These are phyloP conservation scores for Colletotrichum sp. DNA, from an alignment of 2,329 filamentous ascomycete species.

Conservation along the genomic window DNA sequence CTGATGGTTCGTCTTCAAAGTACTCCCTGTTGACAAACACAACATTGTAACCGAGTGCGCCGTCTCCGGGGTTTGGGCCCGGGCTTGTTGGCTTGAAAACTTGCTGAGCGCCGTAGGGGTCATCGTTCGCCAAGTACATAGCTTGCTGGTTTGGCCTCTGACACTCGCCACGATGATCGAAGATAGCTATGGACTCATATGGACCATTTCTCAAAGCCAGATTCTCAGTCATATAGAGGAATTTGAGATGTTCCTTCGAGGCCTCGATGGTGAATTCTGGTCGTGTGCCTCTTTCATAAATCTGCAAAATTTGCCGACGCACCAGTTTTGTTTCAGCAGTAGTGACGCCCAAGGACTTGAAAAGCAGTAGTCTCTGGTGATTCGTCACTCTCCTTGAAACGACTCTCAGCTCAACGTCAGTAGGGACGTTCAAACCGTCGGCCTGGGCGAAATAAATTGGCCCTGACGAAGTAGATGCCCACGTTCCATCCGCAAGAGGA, in stretches of 20 bases:
- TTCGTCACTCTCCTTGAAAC: background rate
- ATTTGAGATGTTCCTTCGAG: background rate
- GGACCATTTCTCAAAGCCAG: fast-evolving
- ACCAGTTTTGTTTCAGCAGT: background rate
- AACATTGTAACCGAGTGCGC: background rate
- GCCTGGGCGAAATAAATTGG: background rate
- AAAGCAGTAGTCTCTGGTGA: background rate
- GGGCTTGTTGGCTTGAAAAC: background rate
- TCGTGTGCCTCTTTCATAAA: fast-evolving
- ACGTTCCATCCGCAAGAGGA: background rate
- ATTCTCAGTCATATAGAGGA: background rate
- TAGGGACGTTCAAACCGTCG: background rate
- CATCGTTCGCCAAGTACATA: background rate
- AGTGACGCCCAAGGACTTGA: background rate
- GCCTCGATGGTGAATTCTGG: background rate
- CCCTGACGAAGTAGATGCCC: background rate
- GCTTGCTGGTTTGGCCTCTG: background rate
- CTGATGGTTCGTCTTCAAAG: background rate
- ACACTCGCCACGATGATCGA: background rate
- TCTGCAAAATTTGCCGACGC: fast-evolving
- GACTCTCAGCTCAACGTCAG: background rate
- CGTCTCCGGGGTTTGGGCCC: background rate
- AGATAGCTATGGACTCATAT: background rate
- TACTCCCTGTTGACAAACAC: background rate
- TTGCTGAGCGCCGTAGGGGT: background rate